phyloP scores from a whole-genome alignment of 2,329 filamentous ascomycete species.

The Neoarthrinium moseri region DNA sequence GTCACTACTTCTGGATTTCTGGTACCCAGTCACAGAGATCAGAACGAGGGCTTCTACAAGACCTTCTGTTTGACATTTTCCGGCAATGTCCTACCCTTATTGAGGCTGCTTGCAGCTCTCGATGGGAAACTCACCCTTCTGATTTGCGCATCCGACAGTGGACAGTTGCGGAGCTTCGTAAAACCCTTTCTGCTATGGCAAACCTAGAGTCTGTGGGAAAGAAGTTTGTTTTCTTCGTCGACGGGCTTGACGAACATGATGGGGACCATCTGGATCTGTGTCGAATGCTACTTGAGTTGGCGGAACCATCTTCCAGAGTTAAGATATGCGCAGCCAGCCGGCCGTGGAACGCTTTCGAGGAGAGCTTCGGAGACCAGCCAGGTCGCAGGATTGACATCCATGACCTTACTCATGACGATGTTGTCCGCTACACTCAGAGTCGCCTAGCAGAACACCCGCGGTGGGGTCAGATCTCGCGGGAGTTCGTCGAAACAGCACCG shows the following conservation, averaged over 20 bases:
- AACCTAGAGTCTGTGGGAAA: neutral
- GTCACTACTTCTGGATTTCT: constrained; percentile 34
- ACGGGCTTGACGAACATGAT: constrained; percentile 30
- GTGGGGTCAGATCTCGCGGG: neutral
- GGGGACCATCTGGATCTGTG: constrained; percentile 20
- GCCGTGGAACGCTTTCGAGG: constrained; percentile 26
- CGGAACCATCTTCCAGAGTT: constrained; percentile 12
- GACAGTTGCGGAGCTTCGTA: neutral
- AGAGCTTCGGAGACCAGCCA: constrained; percentile 18
- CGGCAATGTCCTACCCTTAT: constrained; percentile 10
- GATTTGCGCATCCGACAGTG: neutral
- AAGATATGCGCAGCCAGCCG: constrained; percentile 27
- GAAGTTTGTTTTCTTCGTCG: constrained; percentile 30
- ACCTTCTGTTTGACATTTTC: constrained; percentile 16
- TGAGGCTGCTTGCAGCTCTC: neutral
- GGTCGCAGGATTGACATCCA: constrained; percentile 19
- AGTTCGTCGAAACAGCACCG: constrained; percentile 2
- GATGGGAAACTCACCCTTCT: neutral
- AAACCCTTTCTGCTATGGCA: neutral
- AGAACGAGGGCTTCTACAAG: constrained; percentile 28
- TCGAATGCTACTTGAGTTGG: constrained; percentile 11
- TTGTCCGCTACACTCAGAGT: neutral
- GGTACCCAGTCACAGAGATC: constrained; percentile 30
- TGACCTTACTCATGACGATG: neutral
- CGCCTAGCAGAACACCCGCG: neutral